These are phyloP conservation scores for Scenedesmus sp. DNA, from an alignment of 163 green algal species.

Conservation along the genomic window DNA sequence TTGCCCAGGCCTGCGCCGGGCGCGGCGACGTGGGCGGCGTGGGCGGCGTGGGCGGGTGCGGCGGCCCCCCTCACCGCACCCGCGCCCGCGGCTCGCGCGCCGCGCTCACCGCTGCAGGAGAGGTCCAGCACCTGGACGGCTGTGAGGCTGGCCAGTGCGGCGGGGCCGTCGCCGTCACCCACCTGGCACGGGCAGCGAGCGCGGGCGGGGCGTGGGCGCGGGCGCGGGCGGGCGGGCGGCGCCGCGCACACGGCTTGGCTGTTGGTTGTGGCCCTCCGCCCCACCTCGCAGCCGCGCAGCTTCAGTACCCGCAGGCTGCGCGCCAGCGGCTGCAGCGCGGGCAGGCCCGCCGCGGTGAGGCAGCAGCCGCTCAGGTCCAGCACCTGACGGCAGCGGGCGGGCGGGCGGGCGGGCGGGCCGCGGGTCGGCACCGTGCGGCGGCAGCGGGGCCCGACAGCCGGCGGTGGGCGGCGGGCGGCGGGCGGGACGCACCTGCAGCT, in stretches of 20 bases:
- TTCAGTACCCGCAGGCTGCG: slow-evolving; percentile 20
- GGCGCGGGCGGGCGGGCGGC: too few species aligned
- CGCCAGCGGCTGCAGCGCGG: not conserved
- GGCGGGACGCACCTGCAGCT: slow-evolving; percentile 17
- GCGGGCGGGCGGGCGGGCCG: too few species aligned
- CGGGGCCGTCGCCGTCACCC: not conserved
- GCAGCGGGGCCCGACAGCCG: not conserved
- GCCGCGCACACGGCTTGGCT: too few species aligned
- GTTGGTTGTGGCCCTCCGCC: too few species aligned
- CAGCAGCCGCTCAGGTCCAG: slow-evolving; percentile 20
- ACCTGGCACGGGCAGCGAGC: slow-evolving; percentile 11
- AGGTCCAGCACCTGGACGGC: not conserved
- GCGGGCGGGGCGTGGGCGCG: not conserved
- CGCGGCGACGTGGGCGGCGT: too few species aligned
- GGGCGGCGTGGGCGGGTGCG: too few species aligned
- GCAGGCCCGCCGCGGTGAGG: not conserved
- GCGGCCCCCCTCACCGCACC: not conserved
- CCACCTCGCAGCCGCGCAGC: slow-evolving; percentile 32
- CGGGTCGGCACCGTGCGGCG: not conserved
- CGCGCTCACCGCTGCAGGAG: slow-evolving; percentile 1
- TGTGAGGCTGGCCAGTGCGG: not conserved
- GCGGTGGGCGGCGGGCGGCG: too few species aligned
- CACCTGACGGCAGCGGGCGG: slow-evolving; percentile 1
- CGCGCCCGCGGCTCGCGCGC: not conserved
- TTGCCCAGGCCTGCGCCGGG: not conserved